Evolutionary conservation across 192 early-diverging fungal species (phyloP).

Genomic region (Coemansia sp.): DNA sequence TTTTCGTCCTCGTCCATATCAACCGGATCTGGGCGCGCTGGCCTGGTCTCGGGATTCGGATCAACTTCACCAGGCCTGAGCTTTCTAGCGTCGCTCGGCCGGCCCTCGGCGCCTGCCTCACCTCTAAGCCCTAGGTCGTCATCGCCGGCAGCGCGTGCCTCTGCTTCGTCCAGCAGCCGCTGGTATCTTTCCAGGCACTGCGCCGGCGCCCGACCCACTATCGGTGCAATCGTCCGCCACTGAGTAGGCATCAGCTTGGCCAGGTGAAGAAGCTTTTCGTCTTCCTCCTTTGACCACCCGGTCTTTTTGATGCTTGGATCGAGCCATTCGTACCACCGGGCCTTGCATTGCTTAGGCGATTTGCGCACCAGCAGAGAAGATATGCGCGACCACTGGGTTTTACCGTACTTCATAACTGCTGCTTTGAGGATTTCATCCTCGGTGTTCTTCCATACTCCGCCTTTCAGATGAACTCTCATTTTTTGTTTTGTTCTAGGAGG

Average conservation of each 20-base stretch:
- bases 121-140: conserved; percentile 63
- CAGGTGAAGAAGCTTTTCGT: conserved; percentile 94
- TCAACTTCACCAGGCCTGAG: conserved; percentile 96
- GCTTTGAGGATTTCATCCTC: conserved; percentile 98
- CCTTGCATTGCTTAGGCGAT: conserved; percentile 98
- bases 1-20: conserved; percentile 99
- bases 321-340: conserved; percentile 98
- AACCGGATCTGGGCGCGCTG: conserved; percentile 96
- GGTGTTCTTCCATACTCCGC: conserved; percentile 99
- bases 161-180: conserved; percentile 92
- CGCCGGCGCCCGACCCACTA: conserved; percentile 93
- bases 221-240: conserved; percentile 98
- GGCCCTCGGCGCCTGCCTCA: conserved; percentile 52
- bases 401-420: conserved; percentile 98
- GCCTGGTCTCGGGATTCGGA: conserved; percentile 93
- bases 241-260: conserved; percentile 99
- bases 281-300: conserved; percentile 98
- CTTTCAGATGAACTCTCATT: conserved; percentile 56
- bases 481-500: not conserved
- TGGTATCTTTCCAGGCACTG: conserved; percentile 98
- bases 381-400: conserved; percentile 99
- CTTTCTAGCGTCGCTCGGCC: conserved; percentile 64
- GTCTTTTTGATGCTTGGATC: conserved; percentile 99
- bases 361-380: conserved; percentile 93
- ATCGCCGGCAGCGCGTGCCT: conserved; percentile 71